Percentiles rank a stretch among this genome's conserved stretches.
Evolutionary conservation across 2,329 filamentous ascomycete species (phyloP).

Genomic region (Hypoxylon sp.): DNA sequence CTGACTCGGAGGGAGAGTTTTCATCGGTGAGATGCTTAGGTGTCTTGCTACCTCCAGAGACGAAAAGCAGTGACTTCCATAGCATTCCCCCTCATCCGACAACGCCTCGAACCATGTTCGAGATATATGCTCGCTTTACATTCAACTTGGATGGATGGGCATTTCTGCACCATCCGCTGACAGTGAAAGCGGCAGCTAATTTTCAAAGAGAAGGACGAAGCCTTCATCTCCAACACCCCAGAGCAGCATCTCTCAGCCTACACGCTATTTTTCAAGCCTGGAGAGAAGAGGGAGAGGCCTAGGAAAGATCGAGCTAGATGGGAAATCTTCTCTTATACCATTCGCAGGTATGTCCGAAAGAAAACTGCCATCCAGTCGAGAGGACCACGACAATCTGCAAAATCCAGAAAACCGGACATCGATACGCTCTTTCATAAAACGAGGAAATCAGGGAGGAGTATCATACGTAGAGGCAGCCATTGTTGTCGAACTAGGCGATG

Average conservation of each 20-base stretch:
- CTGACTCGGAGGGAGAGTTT: constrained; percentile 84
- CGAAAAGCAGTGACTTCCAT: constrained; percentile 23
- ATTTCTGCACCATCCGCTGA: constrained; percentile 47
- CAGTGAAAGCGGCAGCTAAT: constrained; percentile 69
- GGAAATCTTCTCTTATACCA: constrained; percentile 53
- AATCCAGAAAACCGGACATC: constrained; percentile 64
- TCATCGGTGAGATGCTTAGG: constrained; percentile 75
- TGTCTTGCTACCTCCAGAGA: constrained; percentile 35
- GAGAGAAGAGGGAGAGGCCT: constrained; percentile 67
- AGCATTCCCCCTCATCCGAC: constrained; percentile 74
- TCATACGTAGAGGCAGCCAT: constrained; percentile 53
- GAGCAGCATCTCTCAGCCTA: constrained; percentile 67
- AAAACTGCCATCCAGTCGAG: constrained; percentile 73
- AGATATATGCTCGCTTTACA: constrained; percentile 59
- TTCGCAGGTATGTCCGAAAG: constrained; percentile 51
- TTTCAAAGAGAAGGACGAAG: constrained; percentile 78
- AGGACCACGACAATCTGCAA: constrained; percentile 85
- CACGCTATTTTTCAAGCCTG: constrained; percentile 62
- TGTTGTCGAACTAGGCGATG: constrained; percentile 50
- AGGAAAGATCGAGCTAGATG: constrained; percentile 85
- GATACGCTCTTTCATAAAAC: constrained; percentile 53
- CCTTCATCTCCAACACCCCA: constrained; percentile 86
- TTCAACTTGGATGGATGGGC: constrained; percentile 46
- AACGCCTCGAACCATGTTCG: constrained; percentile 72
- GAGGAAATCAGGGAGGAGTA: constrained; percentile 59